phyloP scores from a whole-genome alignment of 768 basidiomycete genomes.

The Podaxis sp. region DNA sequence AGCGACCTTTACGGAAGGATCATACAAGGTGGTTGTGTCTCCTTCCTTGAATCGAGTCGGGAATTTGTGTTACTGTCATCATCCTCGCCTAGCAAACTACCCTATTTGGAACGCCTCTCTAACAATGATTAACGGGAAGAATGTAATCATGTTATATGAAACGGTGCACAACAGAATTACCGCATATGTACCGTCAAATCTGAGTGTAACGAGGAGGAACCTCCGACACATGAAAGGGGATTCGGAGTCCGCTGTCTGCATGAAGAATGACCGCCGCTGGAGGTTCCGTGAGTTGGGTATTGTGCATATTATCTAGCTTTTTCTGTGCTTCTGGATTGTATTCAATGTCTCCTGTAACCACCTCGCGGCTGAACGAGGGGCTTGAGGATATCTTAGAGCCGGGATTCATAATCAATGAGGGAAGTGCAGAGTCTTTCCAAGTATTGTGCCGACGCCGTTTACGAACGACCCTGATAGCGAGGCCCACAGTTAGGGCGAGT shows the following conservation, averaged over 20 bases:
- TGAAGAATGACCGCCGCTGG: constrained; percentile 2
- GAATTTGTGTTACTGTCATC: no score
- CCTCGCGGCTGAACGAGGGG: constrained; percentile 10
- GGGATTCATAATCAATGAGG: neutral
- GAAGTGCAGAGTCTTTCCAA: constrained; percentile 11
- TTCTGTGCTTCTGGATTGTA: constrained; percentile 12
- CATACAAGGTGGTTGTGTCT: no score
- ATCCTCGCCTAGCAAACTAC: no score
- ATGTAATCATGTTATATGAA: neutral
- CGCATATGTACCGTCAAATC: neutral
- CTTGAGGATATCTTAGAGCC: constrained; percentile 1
- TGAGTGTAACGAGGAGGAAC: constrained; percentile 8
- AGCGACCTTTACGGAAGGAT: no score
- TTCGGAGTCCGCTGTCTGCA: constrained; percentile 7
- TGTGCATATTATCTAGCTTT: neutral
- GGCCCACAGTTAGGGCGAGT: neutral
- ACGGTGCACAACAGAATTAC: neutral
- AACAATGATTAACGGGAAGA: neutral
- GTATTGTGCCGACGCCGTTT: neutral
- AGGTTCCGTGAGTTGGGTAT: neutral
- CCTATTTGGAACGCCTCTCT: neutral
- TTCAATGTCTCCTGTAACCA: constrained; percentile 14
- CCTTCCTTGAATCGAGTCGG: no score
- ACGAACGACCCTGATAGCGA: neutral
- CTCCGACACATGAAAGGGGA: neutral